Conservation (phyloP, 352 stramenopile genomes). For the Globisporangium alternatum region DNA sequence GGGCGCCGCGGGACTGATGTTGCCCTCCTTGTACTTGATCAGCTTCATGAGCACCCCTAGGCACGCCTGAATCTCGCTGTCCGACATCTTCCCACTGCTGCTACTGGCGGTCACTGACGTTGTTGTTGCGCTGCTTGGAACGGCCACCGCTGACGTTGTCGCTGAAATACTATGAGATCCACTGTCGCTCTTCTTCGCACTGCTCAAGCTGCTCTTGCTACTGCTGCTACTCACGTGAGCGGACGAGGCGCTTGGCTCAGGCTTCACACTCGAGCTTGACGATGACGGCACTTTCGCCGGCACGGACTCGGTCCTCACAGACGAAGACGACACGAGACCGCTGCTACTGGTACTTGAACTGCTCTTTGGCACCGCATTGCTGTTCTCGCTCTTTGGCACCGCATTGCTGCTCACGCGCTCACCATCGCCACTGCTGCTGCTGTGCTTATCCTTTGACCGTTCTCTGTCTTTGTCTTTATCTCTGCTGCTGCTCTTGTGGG, state of each 20-base stretch:
- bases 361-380: conserved; percentile 10
- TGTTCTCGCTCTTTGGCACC: conserved; percentile 4
- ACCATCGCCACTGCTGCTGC: conserved; percentile 5
- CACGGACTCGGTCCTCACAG: not conserved
- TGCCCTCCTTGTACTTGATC: conserved; percentile 85
- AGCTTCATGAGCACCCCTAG: conserved; percentile 72
- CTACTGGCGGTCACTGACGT: not conserved
- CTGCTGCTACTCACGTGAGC: not conserved
- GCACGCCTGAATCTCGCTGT: conserved; percentile 50
- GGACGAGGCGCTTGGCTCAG: not conserved
- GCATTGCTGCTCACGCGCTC: not conserved
- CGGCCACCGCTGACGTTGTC: not conserved
- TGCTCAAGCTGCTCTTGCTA: not conserved
- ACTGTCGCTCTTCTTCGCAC: not conserved
- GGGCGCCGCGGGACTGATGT: conserved; percentile 60
- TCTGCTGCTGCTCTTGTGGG: conserved; percentile 28
- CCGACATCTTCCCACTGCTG: conserved; percentile 45
- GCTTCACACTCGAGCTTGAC: conserved; percentile 4
- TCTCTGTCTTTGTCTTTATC: conserved; percentile 22
- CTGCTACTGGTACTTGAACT: conserved; percentile 3
- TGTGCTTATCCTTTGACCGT: conserved; percentile 21
- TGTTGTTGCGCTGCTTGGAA: not conserved
- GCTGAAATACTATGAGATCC: not conserved
- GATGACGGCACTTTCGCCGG: conserved; percentile 2
- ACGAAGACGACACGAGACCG: not conserved